A percentile compares a stretch with the other conserved stretches of the same genome.
Evolutionary conservation across 2,329 filamentous ascomycete species (phyloP).

Genomic region (Berkeleyomyces rouxiae): DNA sequence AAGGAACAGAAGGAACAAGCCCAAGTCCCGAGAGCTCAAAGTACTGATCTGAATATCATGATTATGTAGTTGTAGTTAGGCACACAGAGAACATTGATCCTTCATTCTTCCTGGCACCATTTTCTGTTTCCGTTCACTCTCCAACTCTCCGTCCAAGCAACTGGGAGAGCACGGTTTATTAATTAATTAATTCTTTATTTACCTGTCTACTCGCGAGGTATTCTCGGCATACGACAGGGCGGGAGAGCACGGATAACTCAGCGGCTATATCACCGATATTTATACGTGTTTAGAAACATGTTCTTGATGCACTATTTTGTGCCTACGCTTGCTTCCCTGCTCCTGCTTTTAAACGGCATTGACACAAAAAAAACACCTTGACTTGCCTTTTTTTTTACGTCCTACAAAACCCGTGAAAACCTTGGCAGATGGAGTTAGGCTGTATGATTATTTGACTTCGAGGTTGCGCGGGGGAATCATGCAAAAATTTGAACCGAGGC

Average conservation of each 20-base stretch:
- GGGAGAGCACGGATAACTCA: neutral
- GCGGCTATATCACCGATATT: neutral
- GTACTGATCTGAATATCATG: neutral
- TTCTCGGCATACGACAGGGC: too few species aligned
- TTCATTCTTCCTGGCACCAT: neutral
- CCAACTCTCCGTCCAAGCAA: neutral
- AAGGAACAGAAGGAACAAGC: neutral
- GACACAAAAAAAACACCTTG: too few species aligned
- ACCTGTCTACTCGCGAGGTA: too few species aligned
- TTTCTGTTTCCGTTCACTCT: neutral
- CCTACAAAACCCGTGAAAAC: too few species aligned
- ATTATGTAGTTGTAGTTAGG: neutral
- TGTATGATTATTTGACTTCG: too few species aligned
- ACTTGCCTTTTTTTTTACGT: too few species aligned
- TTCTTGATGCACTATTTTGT: neutral
- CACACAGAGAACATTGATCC: neutral
- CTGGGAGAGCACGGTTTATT: neutral
- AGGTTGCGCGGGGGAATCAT: neutral
- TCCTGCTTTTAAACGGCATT: too few species aligned
- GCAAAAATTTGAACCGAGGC: neutral
- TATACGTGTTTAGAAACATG: neutral
- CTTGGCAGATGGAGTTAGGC: too few species aligned
- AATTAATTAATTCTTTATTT: too few species aligned
- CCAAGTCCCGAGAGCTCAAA: neutral
- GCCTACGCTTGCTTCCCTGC: too few species aligned